Base-by-base conservation (phyloP, 495 filamentous ascomycete genomes). In the Tuber melanosporum region DNA sequence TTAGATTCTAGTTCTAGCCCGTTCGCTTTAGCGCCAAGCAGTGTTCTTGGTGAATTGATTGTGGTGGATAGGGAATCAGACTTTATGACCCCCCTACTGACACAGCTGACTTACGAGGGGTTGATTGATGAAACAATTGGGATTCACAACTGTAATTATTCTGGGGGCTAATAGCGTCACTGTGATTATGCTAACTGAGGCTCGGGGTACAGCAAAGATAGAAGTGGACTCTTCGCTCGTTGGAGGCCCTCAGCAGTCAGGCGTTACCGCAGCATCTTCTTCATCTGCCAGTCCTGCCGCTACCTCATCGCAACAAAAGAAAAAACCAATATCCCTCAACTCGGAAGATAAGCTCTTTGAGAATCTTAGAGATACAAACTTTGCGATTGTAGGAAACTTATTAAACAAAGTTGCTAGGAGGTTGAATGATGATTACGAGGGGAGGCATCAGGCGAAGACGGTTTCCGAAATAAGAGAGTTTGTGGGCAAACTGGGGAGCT, bases 11-110 rank as follows among this genome's bases (percentile, higher is more conserved):
- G 87, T 36, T 66, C 57, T 66, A 87, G 86, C 45, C 89, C 89
- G 69, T 86, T 92, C 57, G 92, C 92, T 7, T 85, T 93, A 46
- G 91, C 93, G n/a, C 96, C 96, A 71, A 98, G 95, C 83, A 90
- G 91, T 22, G 89, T 90, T 14, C 92, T 93, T 73, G 95, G 98
- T 84, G 94, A 90, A 82, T 85, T 98, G 75, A 94, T 99, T 80
- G 92, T 99, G 78, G 94, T 98, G 49, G 96, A 98, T 84, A 92
- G 96, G 57, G 94, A 97, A 78, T 91, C 97, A 71, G 96, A 99
- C 82, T 93, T 94, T 85, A 92, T 92, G 44, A 97, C 95, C 36
- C 90, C 91, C 2, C 88, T 99, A 19, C 89, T 98, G 71, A 98
- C 95, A 0, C 96, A 98, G 83, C 87, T 99, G 62, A 99, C 96